Percentiles rank a stretch among this genome's conserved stretches.
These are phyloP conservation scores for Hypoxylon sp. DNA, from an alignment of 2,329 filamentous ascomycete genomes.

Conservation along the genomic window DNA sequence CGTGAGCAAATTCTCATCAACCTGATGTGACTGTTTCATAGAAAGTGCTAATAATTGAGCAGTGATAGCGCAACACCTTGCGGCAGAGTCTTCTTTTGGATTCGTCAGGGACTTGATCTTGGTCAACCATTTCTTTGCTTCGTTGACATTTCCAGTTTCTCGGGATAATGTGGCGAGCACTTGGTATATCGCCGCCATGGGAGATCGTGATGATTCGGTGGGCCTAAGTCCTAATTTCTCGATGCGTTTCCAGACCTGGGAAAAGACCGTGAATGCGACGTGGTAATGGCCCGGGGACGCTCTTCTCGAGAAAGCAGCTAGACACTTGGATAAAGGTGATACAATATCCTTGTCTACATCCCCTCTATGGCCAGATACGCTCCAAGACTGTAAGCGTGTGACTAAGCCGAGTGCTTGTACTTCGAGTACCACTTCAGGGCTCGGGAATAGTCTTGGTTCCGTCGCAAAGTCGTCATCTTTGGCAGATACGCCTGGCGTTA, in stretches of 20 bases:
- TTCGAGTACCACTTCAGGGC: slow-evolving; percentile 71
- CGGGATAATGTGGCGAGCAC: slow-evolving; percentile 66
- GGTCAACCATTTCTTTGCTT: slow-evolving; percentile 70
- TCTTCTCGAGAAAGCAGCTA: slow-evolving; percentile 73
- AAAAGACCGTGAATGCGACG: slow-evolving; percentile 56
- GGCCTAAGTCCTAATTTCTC: slow-evolving; percentile 55
- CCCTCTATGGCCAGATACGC: slow-evolving; percentile 70
- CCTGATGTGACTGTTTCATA: slow-evolving; percentile 62
- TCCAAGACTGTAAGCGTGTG: slow-evolving; percentile 76
- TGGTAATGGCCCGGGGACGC: slow-evolving; percentile 58
- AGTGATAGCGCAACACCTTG: slow-evolving; percentile 66
- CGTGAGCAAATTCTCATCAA: slow-evolving; percentile 61
- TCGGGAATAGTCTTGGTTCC: slow-evolving; percentile 68
- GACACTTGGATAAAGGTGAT: slow-evolving; percentile 74
- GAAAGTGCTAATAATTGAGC: slow-evolving; percentile 70
- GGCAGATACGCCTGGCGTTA: slow-evolving; percentile 77
- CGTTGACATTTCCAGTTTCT: slow-evolving; percentile 61
- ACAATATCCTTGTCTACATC: slow-evolving; percentile 75
- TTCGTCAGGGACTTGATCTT: slow-evolving; percentile 60
- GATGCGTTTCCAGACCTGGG: slow-evolving; percentile 59
- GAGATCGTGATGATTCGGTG: slow-evolving; percentile 58
- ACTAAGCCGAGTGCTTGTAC: slow-evolving; percentile 75
- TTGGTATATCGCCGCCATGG: slow-evolving; percentile 66
- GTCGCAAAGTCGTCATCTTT: slow-evolving; percentile 71
- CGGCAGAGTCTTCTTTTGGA: slow-evolving; percentile 61